These are phyloP conservation scores for Graphiopsis chlorocephala DNA, from an alignment of 2,329 filamentous ascomycete species.

Conservation along the genomic window DNA sequence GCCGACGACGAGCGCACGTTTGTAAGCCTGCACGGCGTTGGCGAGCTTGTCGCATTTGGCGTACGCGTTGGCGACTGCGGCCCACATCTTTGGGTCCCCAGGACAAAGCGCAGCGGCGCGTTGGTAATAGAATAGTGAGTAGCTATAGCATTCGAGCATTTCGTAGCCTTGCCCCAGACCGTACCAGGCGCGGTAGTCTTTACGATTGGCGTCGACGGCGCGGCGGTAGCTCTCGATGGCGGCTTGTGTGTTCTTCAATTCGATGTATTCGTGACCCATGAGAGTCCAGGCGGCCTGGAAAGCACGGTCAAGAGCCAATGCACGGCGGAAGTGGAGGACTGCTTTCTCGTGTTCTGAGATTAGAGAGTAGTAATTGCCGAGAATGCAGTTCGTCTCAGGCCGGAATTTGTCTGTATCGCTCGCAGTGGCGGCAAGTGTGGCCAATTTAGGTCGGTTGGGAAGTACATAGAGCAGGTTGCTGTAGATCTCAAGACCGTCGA, in stretches of 20 bases:
- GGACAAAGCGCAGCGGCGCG: conserved; percentile 89
- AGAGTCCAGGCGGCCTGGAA: conserved; percentile 96
- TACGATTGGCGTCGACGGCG: conserved; percentile 91
- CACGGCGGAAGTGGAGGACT: conserved; percentile 94
- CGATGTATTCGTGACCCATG: conserved; percentile 98
- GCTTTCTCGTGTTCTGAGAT: conserved; percentile 96
- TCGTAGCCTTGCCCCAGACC: conserved; percentile 96
- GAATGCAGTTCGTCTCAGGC: conserved; percentile 92
- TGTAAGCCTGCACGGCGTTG: conserved; percentile 94
- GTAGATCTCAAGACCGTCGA: conserved; percentile 92
- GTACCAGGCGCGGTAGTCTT: conserved; percentile 98
- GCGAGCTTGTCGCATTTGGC: conserved; percentile 81
- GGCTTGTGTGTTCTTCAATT: conserved; percentile 97
- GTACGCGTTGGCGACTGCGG: conserved; percentile 88
- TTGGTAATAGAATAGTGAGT: conserved; percentile 96
- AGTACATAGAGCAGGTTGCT: conserved; percentile 97
- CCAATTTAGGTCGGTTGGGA: conserved; percentile 80
- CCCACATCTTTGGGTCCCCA: conserved; percentile 98
- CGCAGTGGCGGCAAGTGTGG: conserved; percentile 87
- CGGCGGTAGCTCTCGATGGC: conserved; percentile 95
- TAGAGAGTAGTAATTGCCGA: conserved; percentile 95
- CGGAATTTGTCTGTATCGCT: conserved; percentile 92
- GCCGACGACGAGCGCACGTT: conserved; percentile 84
- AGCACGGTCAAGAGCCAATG: conserved; percentile 81
- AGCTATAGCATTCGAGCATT: conserved; percentile 95